phyloP scores from a whole-genome alignment of 1,284 basidiomycete species.

The Stereum hirsutum region DNA sequence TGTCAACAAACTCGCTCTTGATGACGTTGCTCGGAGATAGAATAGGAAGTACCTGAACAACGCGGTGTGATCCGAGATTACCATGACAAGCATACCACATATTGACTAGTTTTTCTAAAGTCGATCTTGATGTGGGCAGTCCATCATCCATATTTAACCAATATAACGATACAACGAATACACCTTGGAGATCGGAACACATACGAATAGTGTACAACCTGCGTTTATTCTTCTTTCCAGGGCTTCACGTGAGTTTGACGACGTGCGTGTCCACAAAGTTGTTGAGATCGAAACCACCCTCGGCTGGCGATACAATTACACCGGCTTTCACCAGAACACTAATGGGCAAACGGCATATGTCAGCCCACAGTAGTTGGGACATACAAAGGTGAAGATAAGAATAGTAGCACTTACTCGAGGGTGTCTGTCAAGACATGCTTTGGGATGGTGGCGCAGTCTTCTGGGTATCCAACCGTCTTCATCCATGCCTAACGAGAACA shows the following conservation, averaged over 20 bases:
- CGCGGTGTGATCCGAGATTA: too few species aligned
- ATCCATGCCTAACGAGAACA: conserved; percentile 59
- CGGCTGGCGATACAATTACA: conserved; percentile 52
- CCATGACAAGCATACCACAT: too few species aligned
- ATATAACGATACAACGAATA: too few species aligned
- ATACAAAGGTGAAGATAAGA: neutral
- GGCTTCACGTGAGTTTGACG: conserved; percentile 32
- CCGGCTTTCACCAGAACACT: conserved; percentile 72
- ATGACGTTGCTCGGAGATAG: too few species aligned
- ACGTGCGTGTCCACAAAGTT: conserved; percentile 56
- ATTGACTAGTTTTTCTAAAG: too few species aligned
- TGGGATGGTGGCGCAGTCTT: conserved; percentile 56
- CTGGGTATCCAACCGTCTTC: conserved; percentile 68
- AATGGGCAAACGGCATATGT: neutral
- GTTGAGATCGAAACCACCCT: conserved; percentile 43
- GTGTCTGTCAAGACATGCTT: conserved; percentile 60
- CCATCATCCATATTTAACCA: too few species aligned
- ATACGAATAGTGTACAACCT: too few species aligned
- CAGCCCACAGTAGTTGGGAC: neutral
- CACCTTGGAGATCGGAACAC: too few species aligned
- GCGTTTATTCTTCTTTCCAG: too few species aligned
- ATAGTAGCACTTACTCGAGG: conserved; percentile 39
- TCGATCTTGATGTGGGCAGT: too few species aligned
- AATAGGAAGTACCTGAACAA: too few species aligned
- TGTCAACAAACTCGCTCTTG: too few species aligned